Conservation (phyloP, 768 basidiomycete genomes). For the Tricholoma terreum region DNA sequence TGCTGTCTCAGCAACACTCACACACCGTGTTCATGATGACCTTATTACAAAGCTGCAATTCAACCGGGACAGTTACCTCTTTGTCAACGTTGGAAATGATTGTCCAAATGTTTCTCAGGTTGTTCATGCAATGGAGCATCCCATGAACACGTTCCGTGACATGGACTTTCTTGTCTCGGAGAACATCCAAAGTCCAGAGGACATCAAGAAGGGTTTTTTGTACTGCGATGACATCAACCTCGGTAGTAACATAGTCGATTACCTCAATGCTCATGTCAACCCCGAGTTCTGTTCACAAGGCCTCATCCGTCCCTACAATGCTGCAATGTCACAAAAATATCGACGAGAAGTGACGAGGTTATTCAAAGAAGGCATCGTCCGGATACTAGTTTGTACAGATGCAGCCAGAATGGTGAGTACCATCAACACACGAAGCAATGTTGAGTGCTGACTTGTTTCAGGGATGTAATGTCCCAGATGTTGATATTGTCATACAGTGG, state of each 20-base stretch:
- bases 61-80: conserved; percentile 7
- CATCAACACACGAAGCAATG: too few species aligned
- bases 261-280: conserved; percentile 17
- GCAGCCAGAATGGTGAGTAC: too few species aligned
- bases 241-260: conserved; percentile 23
- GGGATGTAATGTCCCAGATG: conserved; percentile 33
- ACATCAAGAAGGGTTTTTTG: conserved; percentile 26
- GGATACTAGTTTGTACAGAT: too few species aligned
- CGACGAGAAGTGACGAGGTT: background rate
- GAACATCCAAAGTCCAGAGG: background rate
- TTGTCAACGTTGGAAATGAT: conserved; percentile 31
- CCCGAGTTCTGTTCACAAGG: conserved; percentile 8
- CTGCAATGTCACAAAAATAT: conserved; percentile 12
- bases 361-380: too few species aligned
- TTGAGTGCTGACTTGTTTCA: too few species aligned
- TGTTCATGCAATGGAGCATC: conserved; percentile 31
- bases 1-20: too few species aligned
- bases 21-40: conserved; percentile 23
- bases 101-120: conserved; percentile 31
- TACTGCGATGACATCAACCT: conserved; percentile 27
- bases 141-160: conserved; percentile 30
- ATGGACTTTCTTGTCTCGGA: conserved; percentile 30
- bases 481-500: conserved; percentile 38
- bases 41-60: conserved; percentile 27
- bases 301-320: conserved; percentile 27